Conservation (phyloP, 176 grass and related monocot species). For the Alloteropsis semialata region DNA sequence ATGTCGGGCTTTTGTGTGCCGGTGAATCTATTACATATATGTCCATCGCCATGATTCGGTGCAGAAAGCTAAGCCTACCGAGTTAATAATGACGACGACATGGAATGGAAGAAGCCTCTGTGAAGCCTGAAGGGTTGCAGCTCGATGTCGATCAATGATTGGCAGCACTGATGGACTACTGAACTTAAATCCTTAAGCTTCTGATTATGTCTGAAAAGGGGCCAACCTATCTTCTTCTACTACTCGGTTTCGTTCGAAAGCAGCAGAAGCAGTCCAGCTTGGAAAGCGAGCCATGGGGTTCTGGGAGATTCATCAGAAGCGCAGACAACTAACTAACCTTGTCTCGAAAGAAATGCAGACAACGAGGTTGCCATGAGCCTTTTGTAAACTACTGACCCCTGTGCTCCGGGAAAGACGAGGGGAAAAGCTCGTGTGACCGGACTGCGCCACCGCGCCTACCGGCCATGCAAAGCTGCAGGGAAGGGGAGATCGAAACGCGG, state of each 20-base stretch:
- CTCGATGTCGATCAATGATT: neutral
- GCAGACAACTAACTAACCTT: neutral
- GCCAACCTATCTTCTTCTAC: neutral
- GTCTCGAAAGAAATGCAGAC: neutral
- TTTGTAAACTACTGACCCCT: neutral
- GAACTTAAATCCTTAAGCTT: neutral
- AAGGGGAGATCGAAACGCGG: conserved; percentile 2
- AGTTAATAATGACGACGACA: neutral
- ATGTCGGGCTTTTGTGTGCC: neutral
- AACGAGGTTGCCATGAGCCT: conserved; percentile 12
- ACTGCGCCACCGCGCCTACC: conserved; percentile 4
- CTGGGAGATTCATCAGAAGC: neutral
- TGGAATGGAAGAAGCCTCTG: neutral
- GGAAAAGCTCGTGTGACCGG: neutral
- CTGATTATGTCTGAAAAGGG: conserved; percentile 21
- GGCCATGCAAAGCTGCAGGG: conserved; percentile 23
- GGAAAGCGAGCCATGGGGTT: neutral
- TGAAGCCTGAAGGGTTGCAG: neutral
- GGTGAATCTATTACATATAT: neutral
- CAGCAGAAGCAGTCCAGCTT: neutral
- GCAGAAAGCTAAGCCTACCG: neutral
- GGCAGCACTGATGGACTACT: neutral
- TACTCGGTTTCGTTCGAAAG: neutral
- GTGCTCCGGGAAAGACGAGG: neutral
- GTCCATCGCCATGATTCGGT: neutral